These are phyloP conservation scores for Xylaria nigripes DNA, from an alignment of 495 filamentous ascomycete species.

Conservation along the genomic window DNA sequence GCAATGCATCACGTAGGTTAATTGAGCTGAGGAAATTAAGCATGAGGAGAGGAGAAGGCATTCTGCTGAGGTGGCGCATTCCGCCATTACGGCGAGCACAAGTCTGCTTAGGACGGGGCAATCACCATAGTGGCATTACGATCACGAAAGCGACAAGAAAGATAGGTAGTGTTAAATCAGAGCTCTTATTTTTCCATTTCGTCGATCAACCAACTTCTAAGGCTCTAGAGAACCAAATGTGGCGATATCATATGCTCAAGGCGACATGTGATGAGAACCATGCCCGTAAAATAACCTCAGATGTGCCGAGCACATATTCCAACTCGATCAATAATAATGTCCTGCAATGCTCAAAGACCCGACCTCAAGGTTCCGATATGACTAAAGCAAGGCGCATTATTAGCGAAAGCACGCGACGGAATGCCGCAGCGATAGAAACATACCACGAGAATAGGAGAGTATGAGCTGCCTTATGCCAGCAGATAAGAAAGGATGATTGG, in stretches of 20 bases:
- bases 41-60: no score
- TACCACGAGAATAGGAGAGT: slow-evolving; percentile 14
- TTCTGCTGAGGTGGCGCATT: no score
- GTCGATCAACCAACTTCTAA: no score
- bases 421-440: not conserved
- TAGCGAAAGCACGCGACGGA: not conserved
- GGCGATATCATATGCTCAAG: not conserved
- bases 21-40: no score
- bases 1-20: no score
- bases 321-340: not conserved
- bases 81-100: no score
- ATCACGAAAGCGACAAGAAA: no score
- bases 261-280: not conserved
- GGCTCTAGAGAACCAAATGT: not conserved
- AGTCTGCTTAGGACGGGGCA: no score
- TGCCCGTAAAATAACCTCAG: not conserved
- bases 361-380: not conserved
- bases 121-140: no score
- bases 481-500: not conserved
- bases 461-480: not conserved
- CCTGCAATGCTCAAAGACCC: not conserved
- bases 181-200: no score
- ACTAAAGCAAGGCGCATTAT: not conserved
- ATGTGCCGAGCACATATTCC: not conserved
- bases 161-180: no score